Base-by-base conservation (phyloP, 495 filamentous ascomycete species). In the Podospora tetraspora region DNA sequence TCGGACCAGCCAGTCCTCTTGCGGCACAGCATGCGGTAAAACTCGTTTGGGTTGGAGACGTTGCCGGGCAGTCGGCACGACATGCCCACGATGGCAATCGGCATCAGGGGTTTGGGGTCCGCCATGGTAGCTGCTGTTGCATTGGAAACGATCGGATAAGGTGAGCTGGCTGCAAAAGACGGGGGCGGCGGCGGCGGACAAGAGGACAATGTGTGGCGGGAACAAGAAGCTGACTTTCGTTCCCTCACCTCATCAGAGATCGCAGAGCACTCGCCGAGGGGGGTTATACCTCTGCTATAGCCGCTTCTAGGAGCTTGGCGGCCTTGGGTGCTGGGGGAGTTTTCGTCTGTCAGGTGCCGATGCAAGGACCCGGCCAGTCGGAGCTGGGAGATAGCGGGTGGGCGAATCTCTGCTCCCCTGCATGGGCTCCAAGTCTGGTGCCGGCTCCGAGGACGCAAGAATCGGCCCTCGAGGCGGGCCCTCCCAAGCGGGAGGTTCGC, bases 31-130 rank as follows among this genome's bases (percentile, higher is more conserved):
- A 85, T 73, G 3, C 83, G 76, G 74, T 82, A 85, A 23, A 86
- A 81, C 29, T 82, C 77, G 10, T 73, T 72, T 3, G 78, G 75
- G 25, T 71, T 76, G 25, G 78, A 77, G 27, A 82, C 75, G 57
- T 77, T 78, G 32, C 83, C 83, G 1, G 83, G 82, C 19, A 86
- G 75, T 19, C 83, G 80, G 74, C 81, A 81, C 58, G 78, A 78
- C 73, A 83, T 81, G 73, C 81, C 81, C 25, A 80, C 71, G 30
- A 83, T 81, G 71, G 81, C 81, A 56, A 83, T 79, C 11, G 76
- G 79, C 65, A 65, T 69, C 58, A 59, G 58, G 59, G 56, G 76
- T 58, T 70, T 57, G 57, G 69, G 70, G 60, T 73, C 71, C 29
- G 59, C 71, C 75, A 71, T 75, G 67, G 69, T 68, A 52, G 16